Conservation (phyloP, 805 yeast species). For the Metschnikowia colocasiae region DNA sequence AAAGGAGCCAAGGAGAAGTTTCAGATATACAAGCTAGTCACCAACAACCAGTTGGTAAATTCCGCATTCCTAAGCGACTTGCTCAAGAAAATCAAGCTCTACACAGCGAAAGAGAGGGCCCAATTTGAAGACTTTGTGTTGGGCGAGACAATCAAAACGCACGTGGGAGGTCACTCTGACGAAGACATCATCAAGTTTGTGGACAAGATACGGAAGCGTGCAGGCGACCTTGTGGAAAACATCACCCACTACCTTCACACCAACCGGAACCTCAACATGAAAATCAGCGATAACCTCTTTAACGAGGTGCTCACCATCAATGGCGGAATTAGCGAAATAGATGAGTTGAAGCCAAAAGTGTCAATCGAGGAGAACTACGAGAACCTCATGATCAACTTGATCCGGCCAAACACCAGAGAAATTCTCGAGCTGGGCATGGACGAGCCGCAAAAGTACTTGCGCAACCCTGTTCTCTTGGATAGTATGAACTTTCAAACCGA, state of each 20-base stretch:
- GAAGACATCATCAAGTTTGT: slow-evolving; percentile 8
- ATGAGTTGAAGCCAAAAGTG: slow-evolving; percentile 11
- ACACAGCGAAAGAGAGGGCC: slow-evolving; percentile 3
- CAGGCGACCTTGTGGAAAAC: slow-evolving; percentile 6
- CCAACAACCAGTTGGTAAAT: slow-evolving; percentile 26
- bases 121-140: slow-evolving; percentile 8
- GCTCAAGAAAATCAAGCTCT: slow-evolving; percentile 14
- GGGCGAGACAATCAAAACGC: slow-evolving; percentile 9
- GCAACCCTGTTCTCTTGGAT: slow-evolving; percentile 14
- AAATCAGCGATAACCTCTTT: slow-evolving; percentile 27
- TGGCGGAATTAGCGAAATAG: slow-evolving; percentile 23
- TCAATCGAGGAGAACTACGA: slow-evolving; percentile 36
- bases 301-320: slow-evolving; percentile 32
- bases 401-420: slow-evolving; percentile 35
- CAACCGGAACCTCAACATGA: slow-evolving; percentile 17
- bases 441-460: slow-evolving; percentile 25
- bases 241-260: slow-evolving; percentile 19
- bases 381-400: slow-evolving; percentile 35
- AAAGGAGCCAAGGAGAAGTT: slow-evolving; percentile 23
- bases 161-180: slow-evolving; percentile 8
- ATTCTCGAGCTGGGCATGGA: slow-evolving; percentile 31
- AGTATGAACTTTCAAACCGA: not conserved
- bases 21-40: slow-evolving; percentile 30
- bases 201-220: not conserved
- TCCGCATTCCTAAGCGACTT: slow-evolving; percentile 24